Base-by-base conservation (phyloP, 2,329 filamentous ascomycete species). In the Lachnellula willkommii region DNA sequence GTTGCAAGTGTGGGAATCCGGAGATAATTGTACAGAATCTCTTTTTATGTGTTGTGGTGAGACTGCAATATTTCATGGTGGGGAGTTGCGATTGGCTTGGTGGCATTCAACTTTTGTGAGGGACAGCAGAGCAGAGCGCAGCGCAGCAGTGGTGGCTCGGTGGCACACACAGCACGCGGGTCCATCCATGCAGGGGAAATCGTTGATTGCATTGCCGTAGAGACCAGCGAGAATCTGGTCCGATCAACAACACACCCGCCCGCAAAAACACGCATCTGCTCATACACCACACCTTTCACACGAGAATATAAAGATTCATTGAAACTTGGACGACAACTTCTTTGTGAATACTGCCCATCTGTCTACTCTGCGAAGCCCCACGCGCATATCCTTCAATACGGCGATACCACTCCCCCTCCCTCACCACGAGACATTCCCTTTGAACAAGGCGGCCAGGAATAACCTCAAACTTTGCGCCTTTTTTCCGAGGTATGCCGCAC, bases 181-280 rank as follows among this genome's bases (percentile, higher is more conserved):
- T 20, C 20, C 20, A 20, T 32, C 28, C 28, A 32, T 32, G 28
- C 28, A 32, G 28, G 28, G 28, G 28, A 32, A 32, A 32, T 32
- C 28, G 11, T 32, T 32, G 28, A 32, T 11, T 9, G 28, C 28
- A 32, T 63, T 55, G 58, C 59, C 56, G 53, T 60, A 60, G 62
- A 60, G 60, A 64, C 28, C 9, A 32, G 28, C 28, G 28, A 32
- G 28, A 32, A 32, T 32, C 28, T 32, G 28, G 28, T 32, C 28
- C 28, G 28, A 58, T 60, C 63, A 63, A 62, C 58, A 61, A 63
- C 60, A 63, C 51, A 57, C 52, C 53, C 28, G 28, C 28, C 28
- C 28, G 28, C 28, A 32, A 32, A 32, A 32, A 32, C 52, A 24
- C 26, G 14, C 53, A 37, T 50, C 24, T 45, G 36, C 49, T 45